These are phyloP conservation scores for Stenocarpella maydis DNA, from an alignment of 2,329 filamentous ascomycete species.

Conservation along the genomic window DNA sequence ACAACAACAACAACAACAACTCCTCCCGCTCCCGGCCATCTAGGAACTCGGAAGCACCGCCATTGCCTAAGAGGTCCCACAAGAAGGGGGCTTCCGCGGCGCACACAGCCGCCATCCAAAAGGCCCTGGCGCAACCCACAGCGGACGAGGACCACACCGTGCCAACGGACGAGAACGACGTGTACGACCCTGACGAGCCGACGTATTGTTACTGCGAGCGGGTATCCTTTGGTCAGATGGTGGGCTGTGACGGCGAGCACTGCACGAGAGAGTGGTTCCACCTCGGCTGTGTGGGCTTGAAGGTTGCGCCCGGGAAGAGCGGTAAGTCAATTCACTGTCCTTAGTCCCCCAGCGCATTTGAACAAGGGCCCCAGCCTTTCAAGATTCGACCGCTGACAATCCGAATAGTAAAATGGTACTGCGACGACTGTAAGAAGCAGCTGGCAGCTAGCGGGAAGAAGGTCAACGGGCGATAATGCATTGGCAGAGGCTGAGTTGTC, in stretches of 20 bases:
- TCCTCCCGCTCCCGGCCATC: constrained; percentile 60
- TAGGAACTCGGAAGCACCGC: constrained; percentile 52
- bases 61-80: constrained; percentile 61
- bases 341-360: not conserved
- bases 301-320: constrained; percentile 79
- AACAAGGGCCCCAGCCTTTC: not conserved
- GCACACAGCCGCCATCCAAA: constrained; percentile 48
- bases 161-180: constrained; percentile 59
- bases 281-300: constrained; percentile 80
- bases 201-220: constrained; percentile 83
- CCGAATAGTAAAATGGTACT: constrained; percentile 79
- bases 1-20: too few relatives aligned
- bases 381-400: constrained; percentile 40
- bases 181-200: constrained; percentile 74
- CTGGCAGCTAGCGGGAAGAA: constrained; percentile 65
- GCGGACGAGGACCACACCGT: constrained; percentile 41
- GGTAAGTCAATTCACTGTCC: constrained; percentile 54
- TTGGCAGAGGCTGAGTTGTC: not conserved
- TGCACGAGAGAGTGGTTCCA: constrained; percentile 86
- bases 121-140: constrained; percentile 43
- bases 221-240: constrained; percentile 85
- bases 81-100: constrained; percentile 63
- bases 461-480: constrained; percentile 52
- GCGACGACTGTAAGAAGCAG: constrained; percentile 77
- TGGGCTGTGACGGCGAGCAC: constrained; percentile 77